Conservation (phyloP, 495 filamentous ascomycete genomes). For the Pyronema omphalodes region DNA sequence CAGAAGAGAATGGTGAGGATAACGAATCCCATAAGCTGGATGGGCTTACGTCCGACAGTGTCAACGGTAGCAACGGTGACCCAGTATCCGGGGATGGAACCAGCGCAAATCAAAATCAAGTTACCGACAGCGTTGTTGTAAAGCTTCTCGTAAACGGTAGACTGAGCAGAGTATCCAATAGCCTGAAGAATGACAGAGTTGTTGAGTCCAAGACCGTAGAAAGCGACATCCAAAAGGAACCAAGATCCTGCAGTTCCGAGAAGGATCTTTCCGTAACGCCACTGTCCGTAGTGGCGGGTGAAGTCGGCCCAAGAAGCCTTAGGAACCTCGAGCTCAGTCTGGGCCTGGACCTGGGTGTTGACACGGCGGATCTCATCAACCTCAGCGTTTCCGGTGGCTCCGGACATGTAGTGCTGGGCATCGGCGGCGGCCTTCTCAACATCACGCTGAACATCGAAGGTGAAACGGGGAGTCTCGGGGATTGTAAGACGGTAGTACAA, state of each 20-base stretch:
- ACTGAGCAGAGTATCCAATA: slow-evolving; percentile 44
- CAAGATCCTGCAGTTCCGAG: slow-evolving; percentile 63
- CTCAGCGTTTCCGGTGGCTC: slow-evolving; percentile 32
- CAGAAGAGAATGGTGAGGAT: slow-evolving; percentile 60
- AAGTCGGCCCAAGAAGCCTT: slow-evolving; percentile 52
- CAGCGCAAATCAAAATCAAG: slow-evolving; percentile 55
- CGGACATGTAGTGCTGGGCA: slow-evolving; percentile 43
- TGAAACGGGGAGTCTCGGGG: slow-evolving; percentile 59
- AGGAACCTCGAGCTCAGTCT: slow-evolving; percentile 28
- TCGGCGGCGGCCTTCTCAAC: slow-evolving; percentile 52
- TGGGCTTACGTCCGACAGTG: slow-evolving; percentile 57
- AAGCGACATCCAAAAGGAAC: slow-evolving; percentile 51
- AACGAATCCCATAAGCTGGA: slow-evolving; percentile 58
- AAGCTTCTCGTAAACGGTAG: slow-evolving; percentile 47
- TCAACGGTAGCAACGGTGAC: slow-evolving; percentile 51
- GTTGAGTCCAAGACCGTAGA: slow-evolving; percentile 67
- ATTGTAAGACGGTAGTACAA: slow-evolving; percentile 80
- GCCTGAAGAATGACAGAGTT: slow-evolving; percentile 47
- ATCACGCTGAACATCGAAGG: slow-evolving; percentile 62
- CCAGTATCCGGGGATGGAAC: slow-evolving; percentile 67
- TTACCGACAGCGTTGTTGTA: slow-evolving; percentile 57
- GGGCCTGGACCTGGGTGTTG: slow-evolving; percentile 26
- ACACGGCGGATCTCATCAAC: slow-evolving; percentile 36
- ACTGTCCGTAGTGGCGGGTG: slow-evolving; percentile 42
- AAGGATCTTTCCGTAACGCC: slow-evolving; percentile 55